Percentiles rank a stretch among this genome's conserved stretches.
phyloP scores from a whole-genome alignment of 495 filamentous ascomycete species.

The Oleoguttula mirabilis region DNA sequence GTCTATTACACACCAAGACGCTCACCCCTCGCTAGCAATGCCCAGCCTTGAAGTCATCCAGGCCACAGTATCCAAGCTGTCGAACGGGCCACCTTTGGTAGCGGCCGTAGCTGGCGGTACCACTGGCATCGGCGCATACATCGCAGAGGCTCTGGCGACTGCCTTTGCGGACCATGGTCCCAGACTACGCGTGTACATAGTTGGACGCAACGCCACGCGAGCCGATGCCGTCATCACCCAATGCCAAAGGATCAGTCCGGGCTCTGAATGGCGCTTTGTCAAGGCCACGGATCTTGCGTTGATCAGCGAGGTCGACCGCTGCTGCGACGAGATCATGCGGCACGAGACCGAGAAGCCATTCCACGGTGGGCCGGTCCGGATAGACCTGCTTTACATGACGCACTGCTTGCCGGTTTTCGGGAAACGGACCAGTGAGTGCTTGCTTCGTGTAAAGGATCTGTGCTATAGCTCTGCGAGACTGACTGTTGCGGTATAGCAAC shows the following conservation, averaged over 20 bases:
- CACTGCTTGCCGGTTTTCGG: constrained; percentile 21
- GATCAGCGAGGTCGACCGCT: constrained; percentile 13
- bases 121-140: constrained; percentile 31
- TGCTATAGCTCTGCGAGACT: not conserved
- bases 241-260: constrained; percentile 4
- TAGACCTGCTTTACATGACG: constrained; percentile 25
- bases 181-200: constrained; percentile 29
- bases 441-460: not conserved
- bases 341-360: constrained; percentile 4
- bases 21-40: not conserved
- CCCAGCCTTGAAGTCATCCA: not conserved
- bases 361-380: not conserved
- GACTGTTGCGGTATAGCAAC: not conserved
- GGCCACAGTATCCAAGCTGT: not conserved
- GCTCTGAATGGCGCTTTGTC: constrained; percentile 17
- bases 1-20: too few relatives aligned
- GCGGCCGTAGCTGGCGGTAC: constrained; percentile 36
- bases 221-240: constrained; percentile 9
- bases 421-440: not conserved
- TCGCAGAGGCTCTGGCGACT: constrained; percentile 26
- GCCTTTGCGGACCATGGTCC: constrained; percentile 11
- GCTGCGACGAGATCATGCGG: constrained; percentile 10
- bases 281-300: constrained; percentile 18
- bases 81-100: not conserved
- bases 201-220: constrained; percentile 24